These are phyloP conservation scores for Podospora australis DNA, from an alignment of 495 filamentous ascomycete genomes.

Conservation along the genomic window DNA sequence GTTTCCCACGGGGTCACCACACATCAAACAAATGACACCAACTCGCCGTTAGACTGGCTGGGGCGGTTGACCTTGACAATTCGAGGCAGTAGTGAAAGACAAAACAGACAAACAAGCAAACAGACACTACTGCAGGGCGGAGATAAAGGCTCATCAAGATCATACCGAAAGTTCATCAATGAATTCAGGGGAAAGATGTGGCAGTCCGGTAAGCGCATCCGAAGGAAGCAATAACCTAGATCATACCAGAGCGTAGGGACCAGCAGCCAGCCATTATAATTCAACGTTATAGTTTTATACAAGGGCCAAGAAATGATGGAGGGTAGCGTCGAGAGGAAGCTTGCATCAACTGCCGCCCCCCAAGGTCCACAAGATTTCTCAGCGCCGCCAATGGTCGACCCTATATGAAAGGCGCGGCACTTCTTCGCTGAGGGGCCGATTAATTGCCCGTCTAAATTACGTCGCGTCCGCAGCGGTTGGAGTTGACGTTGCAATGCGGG, in stretches of 20 bases:
- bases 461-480: slow-evolving; percentile 3
- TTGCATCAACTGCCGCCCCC: slow-evolving; percentile 4
- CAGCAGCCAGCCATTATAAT: slow-evolving; percentile 4
- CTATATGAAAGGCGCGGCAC: background rate
- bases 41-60: too few species aligned
- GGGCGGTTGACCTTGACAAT: too few species aligned
- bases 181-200: background rate
- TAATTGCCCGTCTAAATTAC: slow-evolving; percentile 19
- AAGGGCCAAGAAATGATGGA: background rate
- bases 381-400: background rate
- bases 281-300: too few species aligned
- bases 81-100: background rate
- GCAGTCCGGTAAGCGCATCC: slow-evolving; percentile 10
- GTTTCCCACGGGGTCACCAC: too few species aligned
- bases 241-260: background rate
- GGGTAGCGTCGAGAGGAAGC: background rate
- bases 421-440: slow-evolving; percentile 3
- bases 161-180: too few species aligned
- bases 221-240: slow-evolving; percentile 4
- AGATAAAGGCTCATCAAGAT: too few species aligned
- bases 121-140: too few species aligned
- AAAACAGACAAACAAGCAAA: too few species aligned
- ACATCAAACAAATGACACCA: too few species aligned
- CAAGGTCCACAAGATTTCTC: background rate
- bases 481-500: slow-evolving; percentile 14